phyloP scores from a whole-genome alignment of 306 rosid species.

The Betula pendula region DNA sequence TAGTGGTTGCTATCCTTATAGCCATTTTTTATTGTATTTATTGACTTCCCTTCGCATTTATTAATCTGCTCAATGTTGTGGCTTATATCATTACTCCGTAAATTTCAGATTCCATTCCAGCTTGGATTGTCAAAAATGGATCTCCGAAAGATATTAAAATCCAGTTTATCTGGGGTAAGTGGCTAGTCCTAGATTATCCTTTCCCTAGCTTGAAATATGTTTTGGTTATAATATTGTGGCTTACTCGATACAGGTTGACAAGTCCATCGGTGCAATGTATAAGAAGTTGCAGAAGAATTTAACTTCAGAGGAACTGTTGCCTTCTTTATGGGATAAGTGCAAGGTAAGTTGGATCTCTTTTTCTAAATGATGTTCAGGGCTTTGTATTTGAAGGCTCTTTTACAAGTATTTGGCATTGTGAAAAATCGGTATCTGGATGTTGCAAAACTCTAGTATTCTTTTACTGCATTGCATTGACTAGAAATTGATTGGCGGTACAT shows the following conservation, averaged over 20 bases:
- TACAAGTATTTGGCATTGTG: neutral
- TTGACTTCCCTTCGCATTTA: slow-evolving; percentile 4
- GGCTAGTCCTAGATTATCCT: slow-evolving; percentile 6
- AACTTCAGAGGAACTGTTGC: slow-evolving; percentile 93
- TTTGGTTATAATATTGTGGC: slow-evolving; percentile 17
- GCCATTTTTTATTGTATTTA: neutral
- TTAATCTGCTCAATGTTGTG: neutral
- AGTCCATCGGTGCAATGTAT: slow-evolving; percentile 73
- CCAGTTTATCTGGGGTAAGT: slow-evolving; percentile 89
- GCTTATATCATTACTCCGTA: slow-evolving; percentile 21
- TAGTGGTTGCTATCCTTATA: neutral
- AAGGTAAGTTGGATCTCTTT: slow-evolving; percentile 55
- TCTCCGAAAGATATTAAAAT: slow-evolving; percentile 80
- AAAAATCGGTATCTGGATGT: neutral
- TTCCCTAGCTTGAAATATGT: slow-evolving; percentile 12
- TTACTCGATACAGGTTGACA: slow-evolving; percentile 64
- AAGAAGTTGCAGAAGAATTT: slow-evolving; percentile 95
- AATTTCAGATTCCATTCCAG: slow-evolving; percentile 93
- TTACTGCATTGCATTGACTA: neutral
- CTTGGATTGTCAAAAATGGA: slow-evolving; percentile 84
- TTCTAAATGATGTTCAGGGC: neutral
- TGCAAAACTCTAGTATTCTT: neutral
- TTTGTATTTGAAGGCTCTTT: neutral
- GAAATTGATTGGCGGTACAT: neutral
- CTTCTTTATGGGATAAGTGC: slow-evolving; percentile 98